Conservation (phyloP, 176 grass and related monocot genomes). For the Puccinellia tenuiflora region DNA sequence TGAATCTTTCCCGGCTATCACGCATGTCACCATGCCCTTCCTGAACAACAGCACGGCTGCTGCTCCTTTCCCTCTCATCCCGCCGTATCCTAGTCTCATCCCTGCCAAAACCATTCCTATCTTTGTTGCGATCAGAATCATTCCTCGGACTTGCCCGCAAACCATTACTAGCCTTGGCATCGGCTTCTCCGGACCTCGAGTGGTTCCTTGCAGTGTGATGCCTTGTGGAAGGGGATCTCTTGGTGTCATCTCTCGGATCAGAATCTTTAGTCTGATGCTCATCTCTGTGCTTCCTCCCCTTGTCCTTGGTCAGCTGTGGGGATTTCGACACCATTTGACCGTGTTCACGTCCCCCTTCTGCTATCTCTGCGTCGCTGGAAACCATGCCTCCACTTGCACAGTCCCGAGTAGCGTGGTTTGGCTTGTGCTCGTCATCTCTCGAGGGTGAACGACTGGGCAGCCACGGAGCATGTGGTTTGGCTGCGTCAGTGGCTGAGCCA, state of each 20-base stretch:
- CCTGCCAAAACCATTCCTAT: conserved; percentile 23
- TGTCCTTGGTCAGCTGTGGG: conserved; percentile 5
- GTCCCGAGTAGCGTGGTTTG: background rate
- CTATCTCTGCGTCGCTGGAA: conserved; percentile 13
- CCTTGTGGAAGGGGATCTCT: conserved; percentile 20
- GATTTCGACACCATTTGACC: conserved; percentile 25
- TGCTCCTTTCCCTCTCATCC: conserved; percentile 46
- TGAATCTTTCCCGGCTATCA: conserved; percentile 36
- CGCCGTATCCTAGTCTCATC: conserved; percentile 14
- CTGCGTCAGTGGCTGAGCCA: background rate
- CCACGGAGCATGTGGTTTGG: background rate
- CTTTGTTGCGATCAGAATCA: conserved; percentile 22
- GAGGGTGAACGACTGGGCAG: background rate
- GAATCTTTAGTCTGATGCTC: conserved; percentile 18
- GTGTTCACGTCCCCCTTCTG: background rate
- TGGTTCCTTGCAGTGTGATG: conserved; percentile 15
- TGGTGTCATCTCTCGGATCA: conserved; percentile 26
- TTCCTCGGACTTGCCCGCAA: conserved; percentile 22
- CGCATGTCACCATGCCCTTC: conserved; percentile 37
- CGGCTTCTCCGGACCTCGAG: conserved; percentile 30
- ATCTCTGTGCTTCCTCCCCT: conserved; percentile 20
- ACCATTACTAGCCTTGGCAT: conserved; percentile 7
- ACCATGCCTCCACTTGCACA: background rate
- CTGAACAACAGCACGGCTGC: background rate
- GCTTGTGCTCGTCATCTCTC: background rate